phyloP scores from a whole-genome alignment of 305 asterid species.

The Fraxinus latifolia region DNA sequence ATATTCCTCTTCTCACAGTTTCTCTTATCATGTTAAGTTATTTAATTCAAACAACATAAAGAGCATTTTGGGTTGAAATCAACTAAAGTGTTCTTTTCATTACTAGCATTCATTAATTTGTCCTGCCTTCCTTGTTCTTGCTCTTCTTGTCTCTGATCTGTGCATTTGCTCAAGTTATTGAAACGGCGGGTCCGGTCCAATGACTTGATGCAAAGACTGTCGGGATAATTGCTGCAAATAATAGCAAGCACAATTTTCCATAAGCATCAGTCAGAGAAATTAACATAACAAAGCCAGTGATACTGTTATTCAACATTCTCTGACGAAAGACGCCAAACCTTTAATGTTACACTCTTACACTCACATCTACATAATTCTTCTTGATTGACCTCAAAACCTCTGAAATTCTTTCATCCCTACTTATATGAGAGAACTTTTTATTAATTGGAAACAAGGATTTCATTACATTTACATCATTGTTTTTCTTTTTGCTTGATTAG shows the following conservation, averaged over 20 bases:
- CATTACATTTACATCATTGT: not conserved
- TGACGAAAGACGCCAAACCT: not conserved
- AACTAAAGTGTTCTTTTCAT: not conserved
- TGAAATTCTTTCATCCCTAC: not conserved
- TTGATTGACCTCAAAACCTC: not conserved
- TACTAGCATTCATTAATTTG: conserved; percentile 6
- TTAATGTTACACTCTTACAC: not conserved
- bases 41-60: not conserved
- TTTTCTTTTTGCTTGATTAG: not conserved
- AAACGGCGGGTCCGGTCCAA: not conserved
- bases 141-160: not conserved
- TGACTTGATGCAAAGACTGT: not conserved
- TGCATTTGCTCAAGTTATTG: not conserved
- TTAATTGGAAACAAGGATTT: not conserved
- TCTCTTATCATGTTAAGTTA: not conserved
- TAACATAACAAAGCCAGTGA: not conserved
- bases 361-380: not conserved
- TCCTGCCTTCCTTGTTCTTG: not conserved
- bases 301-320: not conserved
- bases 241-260: not conserved
- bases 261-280: not conserved
- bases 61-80: not conserved
- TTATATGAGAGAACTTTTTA: not conserved
- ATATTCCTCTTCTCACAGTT: conserved; percentile 15
- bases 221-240: not conserved